Evolutionary conservation across 306 rosid species (phyloP).

Genomic region (Hippophae rhamnoides): DNA sequence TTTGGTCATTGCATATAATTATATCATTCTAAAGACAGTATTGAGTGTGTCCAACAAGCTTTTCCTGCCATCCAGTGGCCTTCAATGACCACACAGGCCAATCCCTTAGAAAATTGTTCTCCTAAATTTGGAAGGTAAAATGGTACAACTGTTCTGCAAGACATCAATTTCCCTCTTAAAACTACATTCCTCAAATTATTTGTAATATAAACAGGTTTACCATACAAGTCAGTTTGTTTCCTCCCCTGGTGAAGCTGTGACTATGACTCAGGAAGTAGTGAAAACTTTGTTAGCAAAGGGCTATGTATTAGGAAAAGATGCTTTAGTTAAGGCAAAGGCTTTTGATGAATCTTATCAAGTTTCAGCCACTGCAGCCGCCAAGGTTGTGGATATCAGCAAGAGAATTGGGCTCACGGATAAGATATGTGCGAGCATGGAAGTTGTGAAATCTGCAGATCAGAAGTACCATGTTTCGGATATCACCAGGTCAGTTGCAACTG

Average conservation of each 20-base stretch:
- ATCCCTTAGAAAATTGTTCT: too few relatives aligned
- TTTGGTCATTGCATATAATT: too few relatives aligned
- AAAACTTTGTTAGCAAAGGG: constrained; percentile 88
- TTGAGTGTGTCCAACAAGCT: too few relatives aligned
- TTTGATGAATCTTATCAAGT: constrained; percentile 64
- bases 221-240: constrained; percentile 35
- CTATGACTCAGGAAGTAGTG: constrained; percentile 65
- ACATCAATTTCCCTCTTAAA: background rate
- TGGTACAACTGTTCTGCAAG: background rate
- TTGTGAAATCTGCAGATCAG: constrained; percentile 64
- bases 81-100: too few relatives aligned
- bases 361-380: constrained; percentile 72
- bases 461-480: constrained; percentile 65
- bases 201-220: constrained; percentile 30
- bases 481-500: constrained; percentile 59
- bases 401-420: constrained; percentile 66
- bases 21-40: too few relatives aligned
- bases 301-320: constrained; percentile 70
- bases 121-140: too few relatives aligned
- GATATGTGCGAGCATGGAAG: constrained; percentile 54
- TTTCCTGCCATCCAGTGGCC: too few relatives aligned
- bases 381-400: constrained; percentile 55
- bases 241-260: constrained; percentile 74
- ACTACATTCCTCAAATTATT: background rate
- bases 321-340: constrained; percentile 69